Percentiles rank a stretch among this genome's conserved stretches.
Conservation (phyloP, 2,329 filamentous ascomycete species). For the Fusarium coicis region DNA sequence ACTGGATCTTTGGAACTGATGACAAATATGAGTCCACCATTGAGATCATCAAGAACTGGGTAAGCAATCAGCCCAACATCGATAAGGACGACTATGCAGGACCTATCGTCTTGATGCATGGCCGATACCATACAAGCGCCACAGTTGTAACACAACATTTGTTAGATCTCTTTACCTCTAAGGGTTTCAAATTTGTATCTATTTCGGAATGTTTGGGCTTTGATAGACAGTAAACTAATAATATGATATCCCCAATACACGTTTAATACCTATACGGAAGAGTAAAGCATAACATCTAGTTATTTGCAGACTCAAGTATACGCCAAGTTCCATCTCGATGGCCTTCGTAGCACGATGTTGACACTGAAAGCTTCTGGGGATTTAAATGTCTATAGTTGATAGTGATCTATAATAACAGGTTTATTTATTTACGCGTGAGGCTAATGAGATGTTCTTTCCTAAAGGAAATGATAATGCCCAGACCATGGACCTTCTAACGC, state of each 20-base stretch:
- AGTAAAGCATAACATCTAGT: neutral
- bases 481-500: conserved; percentile 84
- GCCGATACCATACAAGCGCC: neutral
- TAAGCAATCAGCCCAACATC: neutral
- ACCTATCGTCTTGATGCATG: neutral
- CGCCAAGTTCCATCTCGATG: too few relatives aligned
- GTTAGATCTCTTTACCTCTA: neutral
- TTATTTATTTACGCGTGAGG: too few relatives aligned
- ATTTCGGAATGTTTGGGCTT: neutral
- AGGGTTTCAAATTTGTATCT: neutral
- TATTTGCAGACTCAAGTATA: too few relatives aligned
- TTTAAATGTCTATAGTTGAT: too few relatives aligned
- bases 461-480: conserved; percentile 77
- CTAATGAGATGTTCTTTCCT: too few relatives aligned
- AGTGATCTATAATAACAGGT: too few relatives aligned
- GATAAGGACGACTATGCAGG: neutral
- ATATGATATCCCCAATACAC: neutral
- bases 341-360: too few relatives aligned
- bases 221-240: neutral
- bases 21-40: neutral
- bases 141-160: neutral
- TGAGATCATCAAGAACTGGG: neutral
- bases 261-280: neutral
- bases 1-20: neutral
- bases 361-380: too few relatives aligned